Base-by-base conservation (phyloP, 106 monocot species). In the Amphibolis antarctica region DNA sequence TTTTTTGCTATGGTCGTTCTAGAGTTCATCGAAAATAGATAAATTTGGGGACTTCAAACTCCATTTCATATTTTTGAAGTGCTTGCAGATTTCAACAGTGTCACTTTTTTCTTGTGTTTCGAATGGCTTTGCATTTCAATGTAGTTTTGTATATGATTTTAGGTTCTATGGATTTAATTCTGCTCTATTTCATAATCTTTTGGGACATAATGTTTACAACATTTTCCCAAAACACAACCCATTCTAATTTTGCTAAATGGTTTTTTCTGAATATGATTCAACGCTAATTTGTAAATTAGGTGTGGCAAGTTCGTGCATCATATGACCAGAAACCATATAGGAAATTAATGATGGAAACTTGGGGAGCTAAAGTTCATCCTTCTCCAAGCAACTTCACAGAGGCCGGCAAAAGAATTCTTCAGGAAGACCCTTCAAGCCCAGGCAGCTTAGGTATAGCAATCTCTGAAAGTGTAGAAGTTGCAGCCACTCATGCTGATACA, bases 261-360 rank as follows among this genome's bases (percentile, higher is more conserved):
- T 18, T 53, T 53, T 12, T 23, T 21, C 18, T 1, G 53, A 53
- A 23, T 21, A n/a, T n/a, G n/a, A n/a, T 53, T 12, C 6, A 10
- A 53, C 23, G 19, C 53, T 53, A 53, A 53, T 24, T 21, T 21
- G 19, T 12, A 10, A 29, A 70, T 14, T 60, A 89, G 89, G 89
- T 91, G 36, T 91, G 91, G 91, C 91, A 91, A 72, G 91, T 91
- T 3, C 80, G 86, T 43, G 86, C 86, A 55, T 91, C 91, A 1
- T 91, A 83, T 44, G 86, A 91, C 73, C 83, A 86, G 63, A 91
- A 86, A 59, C 91, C 91, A 18, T 91, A 91, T 28, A 36, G 90
- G 28, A 80, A 78, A 30, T 70, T 92, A n/a, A 92, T 92, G 91
- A 92, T 86, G 91, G 77, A 92, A 70, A 92, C 92, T 19, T 92